Evolutionary conservation across 2,329 filamentous ascomycete species (phyloP).

Genomic region (Phoma herbarum): DNA sequence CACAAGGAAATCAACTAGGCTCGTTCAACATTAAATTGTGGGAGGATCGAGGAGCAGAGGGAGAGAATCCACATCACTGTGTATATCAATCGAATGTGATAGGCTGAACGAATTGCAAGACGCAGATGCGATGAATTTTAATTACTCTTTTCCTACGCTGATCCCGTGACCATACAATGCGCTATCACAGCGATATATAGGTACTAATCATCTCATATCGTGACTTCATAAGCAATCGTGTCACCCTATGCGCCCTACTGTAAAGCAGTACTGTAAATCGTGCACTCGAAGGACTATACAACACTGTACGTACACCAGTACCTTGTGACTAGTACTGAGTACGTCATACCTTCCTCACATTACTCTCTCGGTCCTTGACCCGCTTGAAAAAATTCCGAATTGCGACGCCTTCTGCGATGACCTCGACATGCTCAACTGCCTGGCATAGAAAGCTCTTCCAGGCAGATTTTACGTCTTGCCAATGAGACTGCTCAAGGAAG

Average conservation of each 20-base stretch:
- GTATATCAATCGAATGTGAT: constrained; percentile 14
- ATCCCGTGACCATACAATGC: neutral
- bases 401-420: neutral
- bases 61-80: constrained; percentile 1
- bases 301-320: neutral
- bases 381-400: neutral
- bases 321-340: neutral
- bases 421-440: neutral
- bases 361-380: neutral
- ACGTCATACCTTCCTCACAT: neutral
- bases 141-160: neutral
- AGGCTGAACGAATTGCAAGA: neutral
- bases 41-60: neutral
- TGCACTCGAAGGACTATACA: constrained; percentile 9
- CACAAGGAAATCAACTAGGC: constrained; percentile 52
- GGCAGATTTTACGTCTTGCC: neutral
- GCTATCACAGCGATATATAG: constrained; percentile 2
- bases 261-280: constrained; percentile 2
- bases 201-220: constrained; percentile 12
- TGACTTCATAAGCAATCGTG: constrained; percentile 21
- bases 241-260: constrained; percentile 9
- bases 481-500: neutral
- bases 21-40: neutral
- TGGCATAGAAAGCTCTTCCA: neutral
- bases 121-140: constrained; percentile 17